Evolutionary conservation across 1,284 basidiomycete species (phyloP), one percentile per base, ranked within the genome.

Genomic region (Meira nashicola): DNA sequence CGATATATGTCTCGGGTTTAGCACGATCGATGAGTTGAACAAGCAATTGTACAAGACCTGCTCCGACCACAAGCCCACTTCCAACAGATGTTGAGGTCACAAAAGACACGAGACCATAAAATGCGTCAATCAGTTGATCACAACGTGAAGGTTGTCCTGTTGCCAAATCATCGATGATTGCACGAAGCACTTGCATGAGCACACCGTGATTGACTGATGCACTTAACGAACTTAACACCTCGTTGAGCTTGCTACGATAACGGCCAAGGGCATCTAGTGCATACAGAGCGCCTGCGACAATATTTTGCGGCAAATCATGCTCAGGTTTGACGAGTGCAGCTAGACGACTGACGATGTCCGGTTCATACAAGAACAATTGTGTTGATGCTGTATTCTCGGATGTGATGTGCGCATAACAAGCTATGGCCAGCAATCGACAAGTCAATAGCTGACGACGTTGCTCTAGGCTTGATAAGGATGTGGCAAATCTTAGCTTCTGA

Each of bases 161-260:
- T 19, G 58, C 52, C n/a, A 72, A 59, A 25, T 67, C 64, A 19
- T 67, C 56, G 58, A 68, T 65, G 55, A 71, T 64, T 19, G 53
- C 50, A 21, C 68, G 69, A 41, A 77, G 57, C 21, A 66, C 61
- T 40, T 68, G 70, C 39, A 76, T 61, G 51, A 77, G 65, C 50
- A 92, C 88, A 14, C 95, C 95, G 76, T 98, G 95, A 73, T 92
- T 96, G 62, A 97, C 91, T 54, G 92, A 92, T 17, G 92, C 93
- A 74, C 95, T 95, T 52, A 97, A 85, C 0, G 93, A 87, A 14
- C 88, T 87, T 46, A 97, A 81, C 33, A 96, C 91, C 73, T 97
- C 94, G 65, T 86, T 85, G 40, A 90, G 84, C 76, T 88, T 90
- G 64, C 82, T 83, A 59, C 90, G 85, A 77, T 95, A 94, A 64